A percentile compares a stretch with the other conserved stretches of the same genome.
These are phyloP conservation scores for Bifiguratus adelaidae DNA, from an alignment of 192 early-diverging fungal genomes.

Conservation along the genomic window DNA sequence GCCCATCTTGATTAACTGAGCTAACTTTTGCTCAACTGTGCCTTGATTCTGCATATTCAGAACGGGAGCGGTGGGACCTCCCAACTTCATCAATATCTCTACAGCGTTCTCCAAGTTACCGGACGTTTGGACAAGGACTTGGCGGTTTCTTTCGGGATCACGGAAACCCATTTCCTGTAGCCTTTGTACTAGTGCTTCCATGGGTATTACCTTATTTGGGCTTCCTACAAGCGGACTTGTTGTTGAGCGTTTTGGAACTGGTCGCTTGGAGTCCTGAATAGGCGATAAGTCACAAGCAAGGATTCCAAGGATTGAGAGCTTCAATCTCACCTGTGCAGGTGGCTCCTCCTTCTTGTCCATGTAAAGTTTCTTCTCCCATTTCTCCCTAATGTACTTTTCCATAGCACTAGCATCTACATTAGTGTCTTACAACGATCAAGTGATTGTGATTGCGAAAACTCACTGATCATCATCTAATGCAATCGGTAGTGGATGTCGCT, in stretches of 20 bases:
- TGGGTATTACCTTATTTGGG: too few relatives aligned
- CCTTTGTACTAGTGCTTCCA: too few relatives aligned
- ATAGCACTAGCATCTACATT: constrained; percentile 74
- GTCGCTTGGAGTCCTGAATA: too few relatives aligned
- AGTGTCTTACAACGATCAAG: too few relatives aligned
- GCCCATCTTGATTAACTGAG: constrained; percentile 58
- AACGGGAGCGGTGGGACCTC: background rate
- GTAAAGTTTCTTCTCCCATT: constrained; percentile 74
- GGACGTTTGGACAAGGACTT: constrained; percentile 55
- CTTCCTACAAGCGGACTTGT: too few relatives aligned
- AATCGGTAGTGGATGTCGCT: constrained; percentile 49
- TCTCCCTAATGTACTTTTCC: constrained; percentile 83
- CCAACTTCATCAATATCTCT: constrained; percentile 49
- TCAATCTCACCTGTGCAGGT: too few relatives aligned
- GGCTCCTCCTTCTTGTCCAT: constrained; percentile 34
- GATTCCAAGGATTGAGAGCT: too few relatives aligned
- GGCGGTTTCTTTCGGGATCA: constrained; percentile 51
- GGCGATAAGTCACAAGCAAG: too few relatives aligned
- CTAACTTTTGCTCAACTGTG: constrained; percentile 40
- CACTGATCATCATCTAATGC: constrained; percentile 46
- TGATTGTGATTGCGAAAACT: background rate
- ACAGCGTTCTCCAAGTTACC: constrained; percentile 69
- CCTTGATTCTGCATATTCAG: background rate
- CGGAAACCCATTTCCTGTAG: constrained; percentile 79
- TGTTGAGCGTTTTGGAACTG: too few relatives aligned